Evolutionary conservation across 2,329 filamentous ascomycete species (phyloP).

Genomic region (Fusarium napiforme): DNA sequence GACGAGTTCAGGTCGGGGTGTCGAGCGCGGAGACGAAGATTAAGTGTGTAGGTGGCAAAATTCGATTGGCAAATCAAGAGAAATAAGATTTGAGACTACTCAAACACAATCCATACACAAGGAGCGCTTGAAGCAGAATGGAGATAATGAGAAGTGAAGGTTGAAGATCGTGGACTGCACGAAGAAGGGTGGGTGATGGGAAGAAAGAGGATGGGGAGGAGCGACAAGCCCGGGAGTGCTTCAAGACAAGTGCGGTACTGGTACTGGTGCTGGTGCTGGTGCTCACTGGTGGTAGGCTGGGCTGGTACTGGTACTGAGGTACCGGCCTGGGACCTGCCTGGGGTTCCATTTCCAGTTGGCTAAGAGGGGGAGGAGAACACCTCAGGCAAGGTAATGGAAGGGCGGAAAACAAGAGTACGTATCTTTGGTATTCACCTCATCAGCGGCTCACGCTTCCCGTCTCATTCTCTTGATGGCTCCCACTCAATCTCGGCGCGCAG

Average conservation of each 20-base stretch:
- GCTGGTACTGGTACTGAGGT: constrained; percentile 26
- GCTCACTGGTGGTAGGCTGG: constrained; percentile 11
- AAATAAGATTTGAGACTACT: constrained; percentile 41
- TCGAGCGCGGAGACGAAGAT: constrained; percentile 41
- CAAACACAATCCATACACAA: constrained; percentile 40
- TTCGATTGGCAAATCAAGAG: constrained; percentile 7
- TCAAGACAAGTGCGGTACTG: constrained; percentile 46
- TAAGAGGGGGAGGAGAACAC: constrained; percentile 34
- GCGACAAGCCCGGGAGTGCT: constrained; percentile 50
- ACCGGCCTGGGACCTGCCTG: constrained; percentile 43
- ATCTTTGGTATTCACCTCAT: constrained; percentile 37
- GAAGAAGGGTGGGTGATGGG: constrained; percentile 49
- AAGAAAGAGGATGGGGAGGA: constrained; percentile 52
- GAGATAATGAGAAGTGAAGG: constrained; percentile 34
- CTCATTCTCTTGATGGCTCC: constrained; percentile 32
- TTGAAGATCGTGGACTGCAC: constrained; percentile 48
- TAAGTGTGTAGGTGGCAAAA: constrained; percentile 20
- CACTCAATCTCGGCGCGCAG: constrained; percentile 23
- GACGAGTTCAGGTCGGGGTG: constrained; percentile 40
- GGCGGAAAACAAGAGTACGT: constrained; percentile 42
- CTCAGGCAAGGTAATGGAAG: constrained; percentile 8
- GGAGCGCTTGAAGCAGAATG: constrained; percentile 35
- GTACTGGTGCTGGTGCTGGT: constrained; percentile 4
- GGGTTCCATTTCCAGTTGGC: constrained; percentile 43
- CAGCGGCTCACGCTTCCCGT: constrained; percentile 33